Conservation (phyloP, 2,329 filamentous ascomycete species). For the Grosmannia huntii region DNA sequence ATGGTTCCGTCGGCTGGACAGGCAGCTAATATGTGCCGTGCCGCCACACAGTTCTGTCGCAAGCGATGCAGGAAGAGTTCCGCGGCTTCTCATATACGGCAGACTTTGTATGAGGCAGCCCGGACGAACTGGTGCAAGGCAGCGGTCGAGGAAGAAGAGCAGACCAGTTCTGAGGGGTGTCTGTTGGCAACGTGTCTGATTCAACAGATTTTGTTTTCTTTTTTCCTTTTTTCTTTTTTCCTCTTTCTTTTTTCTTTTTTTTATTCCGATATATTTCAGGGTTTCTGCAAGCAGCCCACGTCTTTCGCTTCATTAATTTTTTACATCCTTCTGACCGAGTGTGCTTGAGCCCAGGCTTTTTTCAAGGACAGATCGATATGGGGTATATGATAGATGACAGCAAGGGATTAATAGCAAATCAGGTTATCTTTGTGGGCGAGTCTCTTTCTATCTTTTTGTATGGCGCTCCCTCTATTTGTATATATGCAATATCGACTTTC, state of each 20-base stretch:
- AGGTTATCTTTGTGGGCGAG: neutral
- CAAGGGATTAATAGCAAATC: neutral
- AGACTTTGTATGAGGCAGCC: constrained; percentile 55
- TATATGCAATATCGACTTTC: neutral
- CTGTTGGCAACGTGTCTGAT: neutral
- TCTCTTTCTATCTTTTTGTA: constrained; percentile 2
- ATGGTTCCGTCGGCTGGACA: constrained; percentile 29
- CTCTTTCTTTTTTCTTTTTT: too few species aligned
- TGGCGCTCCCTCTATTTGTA: neutral
- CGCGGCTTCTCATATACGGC: constrained; percentile 95
- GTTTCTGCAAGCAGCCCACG: neutral
- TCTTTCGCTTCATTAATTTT: neutral
- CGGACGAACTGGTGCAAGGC: neutral
- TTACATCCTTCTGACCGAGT: neutral
- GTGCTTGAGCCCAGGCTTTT: neutral
- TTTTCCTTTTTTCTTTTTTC: neutral
- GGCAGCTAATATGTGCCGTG: neutral
- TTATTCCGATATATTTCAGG: neutral
- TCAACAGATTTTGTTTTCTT: neutral
- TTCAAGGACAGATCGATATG: neutral
- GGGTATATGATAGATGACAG: neutral
- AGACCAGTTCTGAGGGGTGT: too few species aligned
- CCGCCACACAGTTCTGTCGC: constrained; percentile 61
- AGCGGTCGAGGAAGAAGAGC: too few species aligned
- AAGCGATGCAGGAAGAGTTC: constrained; percentile 99